A percentile compares a stretch with the other conserved stretches of the same genome.
These are phyloP conservation scores for Astrothelium subdiscretum DNA, from an alignment of 495 filamentous ascomycete species.

Conservation along the genomic window DNA sequence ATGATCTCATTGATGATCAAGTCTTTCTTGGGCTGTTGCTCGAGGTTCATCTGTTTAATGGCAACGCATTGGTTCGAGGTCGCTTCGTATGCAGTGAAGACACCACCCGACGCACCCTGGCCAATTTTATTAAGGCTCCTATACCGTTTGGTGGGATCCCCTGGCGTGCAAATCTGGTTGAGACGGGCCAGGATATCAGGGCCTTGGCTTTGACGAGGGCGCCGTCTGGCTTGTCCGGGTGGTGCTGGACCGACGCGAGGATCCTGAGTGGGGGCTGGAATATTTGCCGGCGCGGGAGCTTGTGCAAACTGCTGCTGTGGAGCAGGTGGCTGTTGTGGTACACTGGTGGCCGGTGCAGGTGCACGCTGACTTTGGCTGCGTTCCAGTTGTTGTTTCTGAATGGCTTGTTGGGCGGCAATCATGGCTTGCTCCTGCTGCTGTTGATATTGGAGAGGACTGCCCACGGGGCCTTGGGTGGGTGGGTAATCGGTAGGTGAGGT, in stretches of 20 bases:
- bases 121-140: slow-evolving; percentile 88
- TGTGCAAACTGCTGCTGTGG: slow-evolving; percentile 47
- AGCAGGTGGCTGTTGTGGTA: slow-evolving; percentile 21
- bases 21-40: slow-evolving; percentile 97
- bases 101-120: slow-evolving; percentile 92
- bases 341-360: slow-evolving; percentile 29
- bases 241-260: slow-evolving; percentile 42
- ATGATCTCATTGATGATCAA: slow-evolving; percentile 98
- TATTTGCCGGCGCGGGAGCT: slow-evolving; percentile 42
- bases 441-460: slow-evolving; percentile 43
- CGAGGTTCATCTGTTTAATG: slow-evolving; percentile 99
- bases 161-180: slow-evolving; percentile 77
- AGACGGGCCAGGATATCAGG: slow-evolving; percentile 76
- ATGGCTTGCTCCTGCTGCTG: slow-evolving; percentile 76
- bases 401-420: slow-evolving; percentile 60
- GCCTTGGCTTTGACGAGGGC: slow-evolving; percentile 57
- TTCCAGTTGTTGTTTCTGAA: slow-evolving; percentile 41
- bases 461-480: background rate
- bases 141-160: slow-evolving; percentile 79
- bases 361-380: slow-evolving; percentile 56
- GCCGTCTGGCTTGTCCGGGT: slow-evolving; percentile 46
- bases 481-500: background rate
- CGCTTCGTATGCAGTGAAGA: slow-evolving; percentile 82
- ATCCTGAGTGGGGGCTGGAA: slow-evolving; percentile 39
- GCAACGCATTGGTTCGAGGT: slow-evolving; percentile 79